Base-by-base conservation (phyloP, 805 yeast genomes). In the Candida cerambycidarum region DNA sequence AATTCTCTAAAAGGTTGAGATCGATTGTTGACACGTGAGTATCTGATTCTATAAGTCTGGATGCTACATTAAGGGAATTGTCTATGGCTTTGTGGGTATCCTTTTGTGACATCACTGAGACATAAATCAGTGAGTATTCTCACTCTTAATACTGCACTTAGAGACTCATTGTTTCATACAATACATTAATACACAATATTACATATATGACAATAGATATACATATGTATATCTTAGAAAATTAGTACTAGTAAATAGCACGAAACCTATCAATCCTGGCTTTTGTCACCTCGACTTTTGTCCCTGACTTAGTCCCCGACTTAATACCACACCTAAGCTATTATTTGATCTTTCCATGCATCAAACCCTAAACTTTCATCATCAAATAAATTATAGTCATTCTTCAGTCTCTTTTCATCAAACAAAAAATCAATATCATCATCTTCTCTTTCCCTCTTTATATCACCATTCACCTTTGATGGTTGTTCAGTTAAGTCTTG, bases 1-100 rank as follows among this genome's bases (percentile, higher is more conserved):
- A 58, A 48, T 79, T 76, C 42, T 77, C 78, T 24, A 80, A 48
- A 11, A 77, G 57, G 49, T 72, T 76, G 52, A 81, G 60, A 46
- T 79, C 64, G 47, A 67, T 60, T n/a, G 65, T 59, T 11, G 74
- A 57, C 15, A 64, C 65, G 39, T 64, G 71, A 1, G 75, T 68
- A 44, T 71, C 76, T 1, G 68, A 48, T 30, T 71, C 76, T 0
- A 70, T 50, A 10, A 69, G 48, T 39, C 57, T 58, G 7, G 69
- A 57, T 16, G 60, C 48, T 15, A 52, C 47, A 37, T 57, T 55
- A 24, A 71, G 52, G 7, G 70, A 67, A 38, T 58, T 61, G 34
- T 54, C 53, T 8, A 58, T 50, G 10, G 64, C 43, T 36, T 54
- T 61, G 19, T 36, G 29, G 1, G 48, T 39, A 37, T 66, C 70